Base-by-base conservation (phyloP, 805 yeast species). In the Pichia heedii region DNA sequence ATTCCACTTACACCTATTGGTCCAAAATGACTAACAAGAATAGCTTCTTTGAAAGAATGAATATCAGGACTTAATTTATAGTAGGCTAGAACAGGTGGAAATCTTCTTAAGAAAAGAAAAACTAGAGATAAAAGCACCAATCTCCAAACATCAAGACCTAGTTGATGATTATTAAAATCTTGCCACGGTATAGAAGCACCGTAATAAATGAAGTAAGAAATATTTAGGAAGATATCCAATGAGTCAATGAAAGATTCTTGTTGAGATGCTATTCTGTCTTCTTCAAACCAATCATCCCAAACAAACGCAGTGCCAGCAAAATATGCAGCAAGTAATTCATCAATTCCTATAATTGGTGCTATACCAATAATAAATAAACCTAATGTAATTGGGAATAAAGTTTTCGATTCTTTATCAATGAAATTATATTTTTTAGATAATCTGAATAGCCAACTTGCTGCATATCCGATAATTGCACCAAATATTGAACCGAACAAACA, bases 171-270 rank as follows among this genome's bases (percentile, higher is more conserved):
- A 56, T 77, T 75, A 62, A 77, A 80, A 44, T 65, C 65, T 22
- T 68, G 68, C 88, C 88, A 81, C 0, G 86, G 87, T 20, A 79
- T 67, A 35, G 79, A 70, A 10, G 84, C 74, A 0, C 87, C 87
- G 47, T 80, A 73, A 62, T 79, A 81, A 30, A 78, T 73, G 50
- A 81, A 81, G 50, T 74, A 77, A 8, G 79, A 71, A 57, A 81
- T 67, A 59, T 81, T 81, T 27, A 81, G 62, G 47, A 80, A 57
- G 49, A 78, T 62, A 54, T 81, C 87, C 39, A 81, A 68, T 13
- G 76, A 78, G 1, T 79, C 76, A 36, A 82, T 75, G 13, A 78
- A 74, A 50, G 81, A 70, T 45, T 74, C 76, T 49, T 74, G 74
- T 1, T 80, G 75, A 13, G 6, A 29, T 15, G 15, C 12, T 15